Percentiles rank a stretch among this genome's conserved stretches.
Conservation (phyloP, 2,329 filamentous ascomycete genomes). For the Fusarium veterinarium region DNA sequence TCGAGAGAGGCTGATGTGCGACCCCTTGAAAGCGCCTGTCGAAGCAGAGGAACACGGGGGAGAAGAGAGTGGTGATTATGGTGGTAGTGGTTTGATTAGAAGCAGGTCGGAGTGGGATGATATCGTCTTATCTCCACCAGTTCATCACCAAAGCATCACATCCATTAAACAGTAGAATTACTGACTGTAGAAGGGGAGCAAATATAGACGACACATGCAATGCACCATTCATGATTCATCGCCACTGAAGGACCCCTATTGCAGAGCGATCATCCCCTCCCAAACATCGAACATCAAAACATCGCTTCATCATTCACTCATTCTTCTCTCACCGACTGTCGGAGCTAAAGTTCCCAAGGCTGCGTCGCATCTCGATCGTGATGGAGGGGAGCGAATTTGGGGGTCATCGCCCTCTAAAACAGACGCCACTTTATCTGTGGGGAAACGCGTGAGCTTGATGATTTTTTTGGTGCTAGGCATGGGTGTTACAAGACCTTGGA, state of each 20-base stretch:
- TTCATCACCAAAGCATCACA: slow-evolving; percentile 7
- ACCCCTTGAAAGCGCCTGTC: slow-evolving; percentile 1
- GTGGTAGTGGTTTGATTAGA: neutral
- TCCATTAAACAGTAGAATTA: neutral
- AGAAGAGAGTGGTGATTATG: neutral
- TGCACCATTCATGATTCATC: neutral
- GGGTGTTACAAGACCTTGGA: neutral
- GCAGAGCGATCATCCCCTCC: slow-evolving; percentile 8
- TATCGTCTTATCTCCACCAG: slow-evolving; percentile 27
- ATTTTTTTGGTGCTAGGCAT: slow-evolving; percentile 23
- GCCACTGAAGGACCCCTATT: slow-evolving; percentile 28
- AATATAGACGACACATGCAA: neutral
- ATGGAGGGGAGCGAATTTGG: slow-evolving; percentile 13
- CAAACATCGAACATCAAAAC: neutral
- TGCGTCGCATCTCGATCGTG: slow-evolving; percentile 30
- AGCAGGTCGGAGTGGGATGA: slow-evolving; percentile 25
- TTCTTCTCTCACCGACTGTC: slow-evolving; percentile 37
- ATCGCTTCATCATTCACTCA: slow-evolving; percentile 19
- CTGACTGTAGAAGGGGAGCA: neutral
- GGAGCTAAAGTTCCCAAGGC: slow-evolving; percentile 39
- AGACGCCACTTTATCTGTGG: slow-evolving; percentile 39
- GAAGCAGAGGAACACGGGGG: slow-evolving; percentile 19
- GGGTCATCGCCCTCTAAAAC: slow-evolving; percentile 30
- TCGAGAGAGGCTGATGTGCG: slow-evolving; percentile 12
- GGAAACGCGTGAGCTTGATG: slow-evolving; percentile 44